Percentiles rank a stretch among this genome's conserved stretches.
phyloP scores from a whole-genome alignment of 2,329 filamentous ascomycete species.

The Ceratocystis ficicola region DNA sequence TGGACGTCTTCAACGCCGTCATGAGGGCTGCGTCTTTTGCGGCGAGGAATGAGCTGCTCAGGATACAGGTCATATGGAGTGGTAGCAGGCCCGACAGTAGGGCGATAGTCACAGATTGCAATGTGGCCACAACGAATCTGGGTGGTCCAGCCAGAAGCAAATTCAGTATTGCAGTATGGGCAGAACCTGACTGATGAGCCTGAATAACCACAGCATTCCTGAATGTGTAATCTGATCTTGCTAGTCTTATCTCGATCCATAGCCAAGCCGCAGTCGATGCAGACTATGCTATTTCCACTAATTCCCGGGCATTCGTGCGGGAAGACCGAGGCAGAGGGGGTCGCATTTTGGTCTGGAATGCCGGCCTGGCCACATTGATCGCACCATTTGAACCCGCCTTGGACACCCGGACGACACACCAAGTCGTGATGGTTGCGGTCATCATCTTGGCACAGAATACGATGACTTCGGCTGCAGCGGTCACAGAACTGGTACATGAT shows the following conservation, averaged over 20 bases:
- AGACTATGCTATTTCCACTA: slow-evolving; percentile 18
- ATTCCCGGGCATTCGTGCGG: slow-evolving; percentile 23
- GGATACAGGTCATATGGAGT: slow-evolving; percentile 21
- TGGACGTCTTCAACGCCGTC: not conserved
- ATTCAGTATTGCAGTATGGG: slow-evolving; percentile 23
- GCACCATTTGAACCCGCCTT: slow-evolving; percentile 23
- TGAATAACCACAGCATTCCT: slow-evolving; percentile 23
- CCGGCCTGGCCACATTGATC: slow-evolving; percentile 21
- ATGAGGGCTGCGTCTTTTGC: not conserved
- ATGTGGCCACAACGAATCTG: slow-evolving; percentile 20
- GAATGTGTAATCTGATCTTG: slow-evolving; percentile 21
- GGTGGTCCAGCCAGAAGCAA: not conserved
- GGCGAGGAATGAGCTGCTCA: not conserved
- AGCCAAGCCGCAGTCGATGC: slow-evolving; percentile 23
- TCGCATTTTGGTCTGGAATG: slow-evolving; percentile 21
- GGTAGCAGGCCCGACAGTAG: not conserved
- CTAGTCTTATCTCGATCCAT: slow-evolving; percentile 11
- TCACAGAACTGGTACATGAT: slow-evolving; percentile 24
- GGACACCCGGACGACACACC: slow-evolving; percentile 24
- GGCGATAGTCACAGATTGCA: slow-evolving; percentile 4
- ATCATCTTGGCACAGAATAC: slow-evolving; percentile 12
- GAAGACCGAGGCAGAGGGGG: slow-evolving; percentile 12
- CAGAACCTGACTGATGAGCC: slow-evolving; percentile 23
- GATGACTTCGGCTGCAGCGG: slow-evolving; percentile 25
- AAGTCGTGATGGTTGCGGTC: slow-evolving; percentile 25